A percentile compares a stretch with the other conserved stretches of the same genome.
These are phyloP conservation scores for Phaeophleospora eucalypticola DNA, from an alignment of 2,329 filamentous ascomycete genomes.

Conservation along the genomic window DNA sequence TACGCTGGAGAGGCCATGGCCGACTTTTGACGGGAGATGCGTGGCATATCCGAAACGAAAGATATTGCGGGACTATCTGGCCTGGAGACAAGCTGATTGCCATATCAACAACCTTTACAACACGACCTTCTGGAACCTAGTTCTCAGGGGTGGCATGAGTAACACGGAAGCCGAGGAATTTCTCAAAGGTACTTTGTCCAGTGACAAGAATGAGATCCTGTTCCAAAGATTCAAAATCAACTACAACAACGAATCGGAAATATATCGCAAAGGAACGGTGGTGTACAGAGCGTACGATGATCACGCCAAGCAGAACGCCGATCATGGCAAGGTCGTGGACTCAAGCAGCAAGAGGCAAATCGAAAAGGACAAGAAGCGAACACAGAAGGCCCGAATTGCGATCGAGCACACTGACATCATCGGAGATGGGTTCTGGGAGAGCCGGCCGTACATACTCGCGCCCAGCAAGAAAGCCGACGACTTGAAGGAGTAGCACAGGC, in stretches of 20 bases:
- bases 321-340: slow-evolving; percentile 7
- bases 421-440: slow-evolving; percentile 89
- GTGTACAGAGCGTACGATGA: slow-evolving; percentile 57
- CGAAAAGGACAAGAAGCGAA: slow-evolving; percentile 77
- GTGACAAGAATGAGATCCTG: slow-evolving; percentile 94
- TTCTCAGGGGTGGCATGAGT: slow-evolving; percentile 68
- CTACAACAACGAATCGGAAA: slow-evolving; percentile 93
- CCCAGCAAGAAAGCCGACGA: slow-evolving; percentile 7
- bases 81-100: slow-evolving; percentile 95
- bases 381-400: slow-evolving; percentile 73
- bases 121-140: slow-evolving; percentile 89
- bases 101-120: slow-evolving; percentile 99
- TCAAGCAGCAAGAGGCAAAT: slow-evolving; percentile 61
- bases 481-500: not conserved
- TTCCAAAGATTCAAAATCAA: slow-evolving; percentile 88
- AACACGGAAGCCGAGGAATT: slow-evolving; percentile 75
- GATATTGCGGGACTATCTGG: slow-evolving; percentile 90
- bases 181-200: slow-evolving; percentile 74
- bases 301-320: slow-evolving; percentile 29
- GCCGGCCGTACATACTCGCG: slow-evolving; percentile 66
- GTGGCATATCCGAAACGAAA: slow-evolving; percentile 80
- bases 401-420: slow-evolving; percentile 91
- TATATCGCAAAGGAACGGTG: slow-evolving; percentile 90
- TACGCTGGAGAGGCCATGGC: slow-evolving; percentile 67
- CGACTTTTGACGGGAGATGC: slow-evolving; percentile 87